phyloP scores from a whole-genome alignment of 2,329 filamentous ascomycete species.

The Alternaria sp. region DNA sequence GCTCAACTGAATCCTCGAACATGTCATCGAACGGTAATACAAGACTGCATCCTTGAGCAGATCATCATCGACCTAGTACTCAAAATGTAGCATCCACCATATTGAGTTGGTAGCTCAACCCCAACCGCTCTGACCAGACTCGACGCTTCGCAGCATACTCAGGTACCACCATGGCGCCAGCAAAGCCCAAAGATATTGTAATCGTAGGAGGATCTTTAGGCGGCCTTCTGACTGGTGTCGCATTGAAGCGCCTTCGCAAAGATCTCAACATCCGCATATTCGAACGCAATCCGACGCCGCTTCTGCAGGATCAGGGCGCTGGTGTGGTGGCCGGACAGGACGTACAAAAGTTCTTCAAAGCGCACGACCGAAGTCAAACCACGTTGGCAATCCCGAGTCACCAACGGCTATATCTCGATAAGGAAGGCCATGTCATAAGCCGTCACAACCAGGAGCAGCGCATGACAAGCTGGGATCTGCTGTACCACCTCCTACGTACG shows the following conservation, averaged over 20 bases:
- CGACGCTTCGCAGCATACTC: neutral
- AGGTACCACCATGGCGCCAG: slow-evolving; percentile 12
- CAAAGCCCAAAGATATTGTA: slow-evolving; percentile 26
- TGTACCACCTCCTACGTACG: slow-evolving; percentile 33
- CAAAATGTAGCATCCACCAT: neutral
- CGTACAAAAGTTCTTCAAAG: slow-evolving; percentile 29
- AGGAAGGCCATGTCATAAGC: slow-evolving; percentile 22
- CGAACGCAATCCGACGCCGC: slow-evolving; percentile 31
- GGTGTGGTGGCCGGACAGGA: slow-evolving; percentile 31
- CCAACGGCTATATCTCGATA: slow-evolving; percentile 29
- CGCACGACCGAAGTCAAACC: slow-evolving; percentile 26
- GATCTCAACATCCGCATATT: slow-evolving; percentile 31
- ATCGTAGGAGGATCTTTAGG: slow-evolving; percentile 33
- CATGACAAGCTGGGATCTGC: slow-evolving; percentile 40
- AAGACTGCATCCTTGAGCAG: slow-evolving; percentile 4
- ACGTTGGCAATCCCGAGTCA: slow-evolving; percentile 24
- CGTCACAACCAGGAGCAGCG: slow-evolving; percentile 25
- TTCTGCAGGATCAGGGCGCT: slow-evolving; percentile 37
- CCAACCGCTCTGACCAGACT: neutral
- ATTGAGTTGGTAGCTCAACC: neutral
- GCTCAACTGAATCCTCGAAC: neutral
- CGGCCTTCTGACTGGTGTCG: slow-evolving; percentile 29
- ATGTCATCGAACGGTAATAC: slow-evolving; percentile 13
- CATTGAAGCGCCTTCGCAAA: slow-evolving; percentile 29
- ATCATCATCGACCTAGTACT: neutral